Evolutionary conservation across 331 rosid genomes (phyloP), one percentile per base, ranked within the genome.

Genomic region (Telfairia occidentalis): DNA sequence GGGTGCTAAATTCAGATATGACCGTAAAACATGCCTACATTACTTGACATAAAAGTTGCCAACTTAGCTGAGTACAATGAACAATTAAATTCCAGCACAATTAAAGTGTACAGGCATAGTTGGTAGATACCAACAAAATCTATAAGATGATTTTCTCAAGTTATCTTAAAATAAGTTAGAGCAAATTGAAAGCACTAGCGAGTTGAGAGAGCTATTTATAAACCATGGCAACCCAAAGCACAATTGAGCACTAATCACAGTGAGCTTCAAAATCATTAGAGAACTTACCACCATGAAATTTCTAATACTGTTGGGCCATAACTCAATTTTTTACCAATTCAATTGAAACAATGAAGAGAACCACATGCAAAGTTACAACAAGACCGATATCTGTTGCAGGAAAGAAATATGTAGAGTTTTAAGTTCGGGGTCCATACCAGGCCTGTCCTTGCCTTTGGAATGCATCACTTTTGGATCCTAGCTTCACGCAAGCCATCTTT

Each of bases 381-480:
- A 38, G 13, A 45, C 40, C 18, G 50, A 42, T 43, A 15, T 45
- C 24, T 69, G 21, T 7, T 13, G 74, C 26, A 69, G 13, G 55
- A 13, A 69, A 69, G 7, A 42, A 43, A 42, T 5, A 30, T 26
- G 2, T 24, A 24, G 54, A 28, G 40, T 45, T 43, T 29, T 0
- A 48, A 48, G 43, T 29, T 48, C 61, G 69, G 74, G 18, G 5
- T 7, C 45, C 81, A 75, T 86, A 91, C 99, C 99, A 95, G 82
- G 99, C 99, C 84, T 92, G 99, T 21, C 99, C 99, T 84, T 92
- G 96, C 81, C 96, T 91, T 69, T 90, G 97, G 73, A 95, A 95
- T 9, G 97, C 97, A 81, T 95, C 99, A 78, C 81, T 85, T 79
- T 95, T 95, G 55, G 99, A 95, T 78, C 99, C 97, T 90, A 95